phyloP scores from a whole-genome alignment of 768 basidiomycete species.

The Phanerodontia chrysosporium region DNA sequence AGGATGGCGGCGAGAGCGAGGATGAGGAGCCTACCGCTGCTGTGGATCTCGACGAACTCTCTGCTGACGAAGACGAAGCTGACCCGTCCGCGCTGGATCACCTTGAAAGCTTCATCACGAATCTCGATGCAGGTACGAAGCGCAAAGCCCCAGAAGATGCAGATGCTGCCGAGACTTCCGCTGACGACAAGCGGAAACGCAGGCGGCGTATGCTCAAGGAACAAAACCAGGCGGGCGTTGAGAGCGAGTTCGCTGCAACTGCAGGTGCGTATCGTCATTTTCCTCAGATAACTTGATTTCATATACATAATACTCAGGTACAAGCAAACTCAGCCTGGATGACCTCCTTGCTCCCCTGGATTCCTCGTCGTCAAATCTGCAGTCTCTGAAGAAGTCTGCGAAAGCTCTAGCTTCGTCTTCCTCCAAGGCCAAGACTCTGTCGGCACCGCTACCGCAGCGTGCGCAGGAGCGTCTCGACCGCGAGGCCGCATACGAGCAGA shows the following conservation, averaged over 20 bases:
- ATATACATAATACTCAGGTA: constrained; percentile 30
- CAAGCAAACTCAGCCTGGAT: constrained; percentile 55
- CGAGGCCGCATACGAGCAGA: constrained; percentile 91
- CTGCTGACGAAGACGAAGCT: constrained; percentile 40
- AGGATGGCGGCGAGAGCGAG: too few relatives aligned
- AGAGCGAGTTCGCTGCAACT: constrained; percentile 73
- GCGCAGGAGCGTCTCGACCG: constrained; percentile 88
- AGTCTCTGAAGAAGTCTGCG: constrained; percentile 65
- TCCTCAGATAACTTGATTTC: background rate
- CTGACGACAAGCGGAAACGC: constrained; percentile 27
- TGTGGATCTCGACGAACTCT: background rate
- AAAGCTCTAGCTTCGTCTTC: constrained; percentile 55
- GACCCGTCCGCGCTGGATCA: constrained; percentile 60
- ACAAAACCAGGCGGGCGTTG: constrained; percentile 72
- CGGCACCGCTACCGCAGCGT: constrained; percentile 83
- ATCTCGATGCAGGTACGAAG: constrained; percentile 63
- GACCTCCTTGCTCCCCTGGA: constrained; percentile 75
- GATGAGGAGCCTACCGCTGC: constrained; percentile 25
- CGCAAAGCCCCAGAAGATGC: constrained; percentile 58
- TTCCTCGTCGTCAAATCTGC: constrained; percentile 52
- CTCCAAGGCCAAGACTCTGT: constrained; percentile 55
- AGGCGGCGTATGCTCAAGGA: constrained; percentile 68
- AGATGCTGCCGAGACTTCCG: constrained; percentile 21
- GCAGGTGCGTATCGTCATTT: constrained; percentile 33
- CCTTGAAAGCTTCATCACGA: constrained; percentile 69